Conservation (phyloP, 768 basidiomycete species). For the Mrakia frigida region DNA sequence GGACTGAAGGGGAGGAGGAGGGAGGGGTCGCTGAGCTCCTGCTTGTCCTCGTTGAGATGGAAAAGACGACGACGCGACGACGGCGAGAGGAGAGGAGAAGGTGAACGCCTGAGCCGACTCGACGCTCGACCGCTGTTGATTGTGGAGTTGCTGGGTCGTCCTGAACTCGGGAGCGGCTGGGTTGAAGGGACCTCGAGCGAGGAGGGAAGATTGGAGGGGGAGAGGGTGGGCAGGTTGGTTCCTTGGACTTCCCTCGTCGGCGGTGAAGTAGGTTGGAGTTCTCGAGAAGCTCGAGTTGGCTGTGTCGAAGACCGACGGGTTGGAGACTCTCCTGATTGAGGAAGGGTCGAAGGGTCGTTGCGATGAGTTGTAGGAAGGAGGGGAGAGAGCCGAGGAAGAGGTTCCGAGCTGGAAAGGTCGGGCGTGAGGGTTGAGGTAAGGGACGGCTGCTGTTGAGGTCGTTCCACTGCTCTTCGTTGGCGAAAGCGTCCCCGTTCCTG, state of each 20-base stretch:
- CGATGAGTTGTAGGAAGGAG: background rate
- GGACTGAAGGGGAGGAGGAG: background rate
- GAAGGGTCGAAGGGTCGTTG: background rate
- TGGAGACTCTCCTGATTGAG: background rate
- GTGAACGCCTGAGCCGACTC: background rate
- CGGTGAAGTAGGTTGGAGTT: background rate
- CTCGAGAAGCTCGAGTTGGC: constrained; percentile 9
- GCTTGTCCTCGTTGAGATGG: background rate
- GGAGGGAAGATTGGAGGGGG: background rate
- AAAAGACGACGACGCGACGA: background rate
- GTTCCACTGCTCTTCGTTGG: constrained; percentile 3
- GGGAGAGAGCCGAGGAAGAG: background rate
- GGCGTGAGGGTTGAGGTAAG: constrained; percentile 23
- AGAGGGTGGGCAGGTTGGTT: background rate
- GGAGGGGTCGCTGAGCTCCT: background rate
- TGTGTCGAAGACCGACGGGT: background rate
- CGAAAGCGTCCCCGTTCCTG: background rate
- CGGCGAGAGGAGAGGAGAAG: background rate
- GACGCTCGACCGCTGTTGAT: background rate
- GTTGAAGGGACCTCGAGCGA: constrained; percentile 2
- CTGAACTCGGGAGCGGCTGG: constrained; percentile 21
- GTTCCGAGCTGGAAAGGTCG: constrained; percentile 7
- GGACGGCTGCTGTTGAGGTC: background rate
- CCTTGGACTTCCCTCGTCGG: background rate
- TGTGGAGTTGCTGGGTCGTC: background rate